Base-by-base conservation (phyloP, 129 eudicot species). In the Ambrosia artemisiifolia region DNA sequence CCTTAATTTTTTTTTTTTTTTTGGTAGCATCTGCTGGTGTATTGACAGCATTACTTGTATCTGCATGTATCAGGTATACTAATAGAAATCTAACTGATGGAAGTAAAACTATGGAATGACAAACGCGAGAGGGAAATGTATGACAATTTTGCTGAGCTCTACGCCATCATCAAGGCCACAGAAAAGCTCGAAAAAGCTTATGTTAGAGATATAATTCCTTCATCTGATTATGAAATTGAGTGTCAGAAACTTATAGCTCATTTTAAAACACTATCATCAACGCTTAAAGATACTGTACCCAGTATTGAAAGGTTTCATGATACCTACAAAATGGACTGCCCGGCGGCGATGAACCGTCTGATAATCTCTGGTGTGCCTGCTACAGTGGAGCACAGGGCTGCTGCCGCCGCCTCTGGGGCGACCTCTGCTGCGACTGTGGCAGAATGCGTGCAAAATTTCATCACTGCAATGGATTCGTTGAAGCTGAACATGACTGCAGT, bases 41-140 rank as follows among this genome's bases (percentile, higher is more conserved):
- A 55, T 55, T 9, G 35, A 20, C 34, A 55, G 20, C 63, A n/a
- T 51, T 51, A 16, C 20, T 20, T 10, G 63, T 56, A 35, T 56
- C 38, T 30, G 38, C 40, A 8, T 59, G 64, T 30, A 28, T 12
- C 12, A 59, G 64, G 40, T 59, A n/a, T 20, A 16, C 57, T n/a
- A 16, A 6, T 54, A 30, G 40, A 11, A 59, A 34, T 24, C 30
- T 56, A 20, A 19, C 30, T 4, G 43, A 93, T 94, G 98, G 98
- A 94, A 77, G 91, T 94, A n/a, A 94, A 94, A 75, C 77, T 91
- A 76, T 94, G 96, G 96, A 89, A 90, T 24, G 97, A 94, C 81
- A 87, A 94, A 85, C 92, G 88, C 18, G 98, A 86, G 77, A 76
- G 96, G 51, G 96, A 90, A 64, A 87, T 94, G 96, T 85, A 90